These are phyloP conservation scores for Spergularia bocconei DNA, from an alignment of 148 eudicot species.

Conservation along the genomic window DNA sequence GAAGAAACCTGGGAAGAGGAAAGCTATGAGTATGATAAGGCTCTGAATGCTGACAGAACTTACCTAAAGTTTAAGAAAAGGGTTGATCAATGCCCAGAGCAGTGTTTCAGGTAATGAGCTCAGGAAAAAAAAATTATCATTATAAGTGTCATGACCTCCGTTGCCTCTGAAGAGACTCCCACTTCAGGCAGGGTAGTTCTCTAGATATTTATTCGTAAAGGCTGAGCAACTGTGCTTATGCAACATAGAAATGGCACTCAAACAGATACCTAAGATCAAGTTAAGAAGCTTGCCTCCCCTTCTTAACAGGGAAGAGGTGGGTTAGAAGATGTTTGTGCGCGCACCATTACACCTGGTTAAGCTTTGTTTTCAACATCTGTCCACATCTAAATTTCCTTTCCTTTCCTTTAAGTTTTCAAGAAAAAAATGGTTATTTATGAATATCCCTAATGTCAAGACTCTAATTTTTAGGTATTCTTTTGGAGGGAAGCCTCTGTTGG, in stretches of 20 bases:
- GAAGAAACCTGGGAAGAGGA: constrained; percentile 79
- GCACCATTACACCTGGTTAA: no score
- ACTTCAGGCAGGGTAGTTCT: no score
- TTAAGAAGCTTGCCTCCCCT: no score
- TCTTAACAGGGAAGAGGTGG: no score
- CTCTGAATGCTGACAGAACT: constrained; percentile 77
- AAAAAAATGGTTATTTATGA: not conserved
- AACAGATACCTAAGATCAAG: no score
- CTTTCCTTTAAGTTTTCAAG: not conserved
- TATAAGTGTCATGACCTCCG: no score
- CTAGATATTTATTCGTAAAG: no score
- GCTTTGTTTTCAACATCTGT: no score
- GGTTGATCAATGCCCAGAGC: constrained; percentile 70
- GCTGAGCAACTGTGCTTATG: no score
- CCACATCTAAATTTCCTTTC: not conserved
- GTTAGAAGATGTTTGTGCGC: no score
- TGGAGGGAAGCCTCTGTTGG: constrained; percentile 80
- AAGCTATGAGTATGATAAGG: constrained; percentile 79
- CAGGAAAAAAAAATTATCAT: not conserved
- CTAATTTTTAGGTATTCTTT: constrained; percentile 58
- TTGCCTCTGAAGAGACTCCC: no score
- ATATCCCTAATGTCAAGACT: not conserved
- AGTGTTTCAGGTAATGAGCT: constrained; percentile 68
- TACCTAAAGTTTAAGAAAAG: constrained; percentile 94
- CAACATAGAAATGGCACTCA: no score